Evolutionary conservation across 225 moss, liverwort and hornwort genomes (phyloP), one percentile per base, ranked within the genome.

Genomic region (Ulota crispa): DNA sequence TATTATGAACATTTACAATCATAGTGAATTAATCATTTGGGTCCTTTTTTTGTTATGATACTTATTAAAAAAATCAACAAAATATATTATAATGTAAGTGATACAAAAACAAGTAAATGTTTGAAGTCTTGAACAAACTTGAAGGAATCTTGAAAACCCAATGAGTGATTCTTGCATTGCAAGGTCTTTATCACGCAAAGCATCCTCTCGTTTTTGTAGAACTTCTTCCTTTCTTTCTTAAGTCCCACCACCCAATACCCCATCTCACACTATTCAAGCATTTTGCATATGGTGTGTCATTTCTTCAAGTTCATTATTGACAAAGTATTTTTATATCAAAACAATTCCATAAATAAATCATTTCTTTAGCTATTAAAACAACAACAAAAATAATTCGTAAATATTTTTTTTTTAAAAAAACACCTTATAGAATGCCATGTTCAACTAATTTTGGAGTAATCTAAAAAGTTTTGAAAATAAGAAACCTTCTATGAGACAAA

Each of bases 141-240:
- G 93, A 20, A 97, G 71, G 76, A 95, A 95, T 62, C 34, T 95
- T 50, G 96, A 97, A 43, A 93, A 97, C 1, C 92, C 88, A 86
- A 95, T 93, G 12, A 97, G 73, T 24, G 96, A 97, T 71, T 97
- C 96, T 78, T 97, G 96, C 67, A 97, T 72, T 28, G 81, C 68
- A 30, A 97, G 84, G 30, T 97, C 96, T 83, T 91, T 95, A n/a
- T 91, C 86, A 7, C 85, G 85, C 45, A 97, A 80, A 20, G 88
- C 87, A 79, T 97, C 96, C 83, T 97, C 95, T 67, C 85, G 85
- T 67, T 87, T 95, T 73, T 91, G 91, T 37, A 97, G 79, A 64
- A 92, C 60, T 72, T 93, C 95, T 77, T 95, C 95, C 52, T 95
- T 95, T 75, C 96, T 97, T 81, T 82, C 19, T 81, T 64, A 73